phyloP scores from a whole-genome alignment of 306 rosid genomes.

The Neltuma alba region DNA sequence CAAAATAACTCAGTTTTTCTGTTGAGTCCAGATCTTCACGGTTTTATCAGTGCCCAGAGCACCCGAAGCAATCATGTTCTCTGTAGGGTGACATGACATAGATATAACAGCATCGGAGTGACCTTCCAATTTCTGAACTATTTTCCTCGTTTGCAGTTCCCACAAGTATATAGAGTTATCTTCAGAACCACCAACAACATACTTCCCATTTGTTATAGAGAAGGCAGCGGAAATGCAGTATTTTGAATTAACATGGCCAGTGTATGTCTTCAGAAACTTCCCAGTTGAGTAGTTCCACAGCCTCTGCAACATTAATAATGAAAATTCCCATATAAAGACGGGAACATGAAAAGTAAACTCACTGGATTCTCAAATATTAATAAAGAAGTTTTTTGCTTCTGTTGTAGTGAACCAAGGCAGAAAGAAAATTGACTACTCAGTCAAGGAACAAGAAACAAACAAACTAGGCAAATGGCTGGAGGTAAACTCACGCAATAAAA shows the following conservation, averaged over 20 bases:
- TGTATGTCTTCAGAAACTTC: constrained; percentile 83
- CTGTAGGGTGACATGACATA: constrained; percentile 84
- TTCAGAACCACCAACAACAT: constrained; percentile 92
- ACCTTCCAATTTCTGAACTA: constrained; percentile 94
- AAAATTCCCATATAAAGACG: constrained; percentile 5
- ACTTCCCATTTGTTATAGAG: constrained; percentile 85
- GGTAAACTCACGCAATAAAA: neutral
- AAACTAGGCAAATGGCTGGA: neutral
- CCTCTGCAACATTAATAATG: constrained; percentile 59
- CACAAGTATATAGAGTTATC: constrained; percentile 80
- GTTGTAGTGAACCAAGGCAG: constrained; percentile 3
- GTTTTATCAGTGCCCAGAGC: constrained; percentile 91
- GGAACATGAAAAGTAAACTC: constrained; percentile 9
- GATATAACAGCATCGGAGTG: constrained; percentile 89
- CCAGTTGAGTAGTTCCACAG: constrained; percentile 96
- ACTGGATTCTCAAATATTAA: neutral
- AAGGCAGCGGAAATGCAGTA: constrained; percentile 84
- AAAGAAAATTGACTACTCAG: neutral
- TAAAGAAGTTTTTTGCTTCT: neutral
- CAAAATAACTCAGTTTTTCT: constrained; percentile 49
- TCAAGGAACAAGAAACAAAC: neutral
- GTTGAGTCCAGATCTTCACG: constrained; percentile 90
- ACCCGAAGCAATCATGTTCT: constrained; percentile 95
- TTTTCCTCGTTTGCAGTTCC: constrained; percentile 81
- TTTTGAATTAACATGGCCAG: constrained; percentile 83